Evolutionary conservation across 2,329 filamentous ascomycete species (phyloP).

Genomic region (Aspergillus glaucus): DNA sequence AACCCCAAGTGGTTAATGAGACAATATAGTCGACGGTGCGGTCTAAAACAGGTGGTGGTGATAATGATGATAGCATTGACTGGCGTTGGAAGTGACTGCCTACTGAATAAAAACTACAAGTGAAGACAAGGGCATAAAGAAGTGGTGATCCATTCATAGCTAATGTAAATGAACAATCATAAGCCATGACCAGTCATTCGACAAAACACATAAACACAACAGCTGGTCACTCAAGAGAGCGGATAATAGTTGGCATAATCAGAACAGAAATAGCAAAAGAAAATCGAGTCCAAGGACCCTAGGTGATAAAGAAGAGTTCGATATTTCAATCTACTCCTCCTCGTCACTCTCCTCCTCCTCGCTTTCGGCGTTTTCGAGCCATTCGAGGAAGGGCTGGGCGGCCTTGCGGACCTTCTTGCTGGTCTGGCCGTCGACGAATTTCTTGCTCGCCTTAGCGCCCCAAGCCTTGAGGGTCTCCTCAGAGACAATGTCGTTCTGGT

Average conservation of each 20-base stretch:
- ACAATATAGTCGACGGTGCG: too few relatives aligned
- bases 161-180: conserved; percentile 1
- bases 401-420: conserved; percentile 96
- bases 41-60: too few relatives aligned
- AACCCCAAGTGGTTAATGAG: too few relatives aligned
- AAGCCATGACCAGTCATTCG: background rate
- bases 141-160: background rate
- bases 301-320: background rate
- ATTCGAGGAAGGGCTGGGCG: conserved; percentile 87
- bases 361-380: conserved; percentile 80
- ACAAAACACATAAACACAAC: background rate
- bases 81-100: too few relatives aligned
- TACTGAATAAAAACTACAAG: background rate
- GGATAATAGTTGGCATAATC: conserved; percentile 6
- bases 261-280: background rate
- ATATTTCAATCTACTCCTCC: conserved; percentile 21
- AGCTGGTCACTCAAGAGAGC: conserved; percentile 3
- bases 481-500: conserved; percentile 79
- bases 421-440: conserved; percentile 82
- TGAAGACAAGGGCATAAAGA: background rate
- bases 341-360: conserved; percentile 61
- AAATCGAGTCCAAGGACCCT: background rate
- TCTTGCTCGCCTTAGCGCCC: conserved; percentile 95
- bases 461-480: conserved; percentile 87
- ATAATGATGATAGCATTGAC: too few relatives aligned